Evolutionary conservation across 331 rosid genomes (phyloP).

Genomic region (Spiraea crenata): DNA sequence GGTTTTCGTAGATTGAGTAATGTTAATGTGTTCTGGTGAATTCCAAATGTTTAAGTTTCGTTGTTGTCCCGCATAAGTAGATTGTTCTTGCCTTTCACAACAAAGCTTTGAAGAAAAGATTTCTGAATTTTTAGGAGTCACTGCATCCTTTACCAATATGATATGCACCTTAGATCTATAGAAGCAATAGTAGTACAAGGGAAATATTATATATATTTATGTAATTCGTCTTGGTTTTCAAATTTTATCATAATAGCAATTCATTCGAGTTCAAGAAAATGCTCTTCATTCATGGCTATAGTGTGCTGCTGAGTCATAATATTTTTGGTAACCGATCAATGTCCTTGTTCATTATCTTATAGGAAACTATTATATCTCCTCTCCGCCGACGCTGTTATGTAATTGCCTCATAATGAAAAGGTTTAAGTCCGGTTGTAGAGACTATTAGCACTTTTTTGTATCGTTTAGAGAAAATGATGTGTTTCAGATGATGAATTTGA

Average conservation of each 20-base stretch:
- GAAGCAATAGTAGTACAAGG: background rate
- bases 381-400: background rate
- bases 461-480: background rate
- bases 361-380: background rate
- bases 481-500: conserved; percentile 8
- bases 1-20: conserved; percentile 4
- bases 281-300: background rate
- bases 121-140: background rate
- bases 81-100: background rate
- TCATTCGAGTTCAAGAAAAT: background rate
- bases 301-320: conserved; percentile 4
- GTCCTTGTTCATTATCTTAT: background rate
- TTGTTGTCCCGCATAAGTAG: background rate
- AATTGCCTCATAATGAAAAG: background rate
- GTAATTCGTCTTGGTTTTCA: background rate
- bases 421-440: no score
- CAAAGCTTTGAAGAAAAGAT: background rate
- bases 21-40: background rate
- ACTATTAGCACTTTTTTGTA: no score
- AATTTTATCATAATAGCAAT: background rate
- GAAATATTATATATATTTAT: background rate
- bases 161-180: background rate
- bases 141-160: background rate
- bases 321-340: background rate
- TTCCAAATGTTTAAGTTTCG: background rate